Evolutionary conservation across 1,284 basidiomycete species (phyloP).

Genomic region (Exsudoporus floridanus): DNA sequence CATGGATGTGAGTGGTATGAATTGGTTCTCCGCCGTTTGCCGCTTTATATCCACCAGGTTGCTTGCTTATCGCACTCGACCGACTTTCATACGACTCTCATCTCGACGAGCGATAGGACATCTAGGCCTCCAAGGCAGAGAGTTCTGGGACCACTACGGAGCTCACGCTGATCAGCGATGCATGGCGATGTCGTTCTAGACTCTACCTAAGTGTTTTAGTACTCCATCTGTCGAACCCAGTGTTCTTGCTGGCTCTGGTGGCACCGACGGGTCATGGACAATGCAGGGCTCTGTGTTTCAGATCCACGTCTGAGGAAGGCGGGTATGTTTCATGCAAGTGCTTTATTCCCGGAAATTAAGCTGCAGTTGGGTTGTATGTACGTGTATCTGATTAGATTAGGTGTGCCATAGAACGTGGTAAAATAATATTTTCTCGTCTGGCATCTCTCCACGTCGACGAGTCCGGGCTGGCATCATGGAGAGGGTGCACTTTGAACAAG

Average conservation of each 20-base stretch:
- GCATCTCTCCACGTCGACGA: background rate
- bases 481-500: constrained; percentile 92
- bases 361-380: background rate
- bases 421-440: constrained; percentile 1
- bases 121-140: constrained; percentile 1
- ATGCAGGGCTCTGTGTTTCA: background rate
- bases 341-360: background rate
- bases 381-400: constrained; percentile 19
- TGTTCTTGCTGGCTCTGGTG: background rate
- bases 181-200: constrained; percentile 7
- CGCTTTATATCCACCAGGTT: constrained; percentile 21
- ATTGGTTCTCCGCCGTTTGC: constrained; percentile 35
- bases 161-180: constrained; percentile 7
- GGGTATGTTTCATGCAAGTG: background rate
- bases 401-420: background rate
- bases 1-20: constrained; percentile 39
- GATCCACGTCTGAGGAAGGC: background rate
- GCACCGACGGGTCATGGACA: background rate
- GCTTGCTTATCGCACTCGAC: constrained; percentile 18
- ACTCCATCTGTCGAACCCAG: background rate
- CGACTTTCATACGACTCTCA: background rate
- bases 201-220: background rate
- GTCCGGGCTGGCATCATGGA: constrained; percentile 61
- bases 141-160: background rate
- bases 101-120: background rate